Evolutionary conservation across 257 asterid genomes (phyloP).

Genomic region (Penstemon barbatus): DNA sequence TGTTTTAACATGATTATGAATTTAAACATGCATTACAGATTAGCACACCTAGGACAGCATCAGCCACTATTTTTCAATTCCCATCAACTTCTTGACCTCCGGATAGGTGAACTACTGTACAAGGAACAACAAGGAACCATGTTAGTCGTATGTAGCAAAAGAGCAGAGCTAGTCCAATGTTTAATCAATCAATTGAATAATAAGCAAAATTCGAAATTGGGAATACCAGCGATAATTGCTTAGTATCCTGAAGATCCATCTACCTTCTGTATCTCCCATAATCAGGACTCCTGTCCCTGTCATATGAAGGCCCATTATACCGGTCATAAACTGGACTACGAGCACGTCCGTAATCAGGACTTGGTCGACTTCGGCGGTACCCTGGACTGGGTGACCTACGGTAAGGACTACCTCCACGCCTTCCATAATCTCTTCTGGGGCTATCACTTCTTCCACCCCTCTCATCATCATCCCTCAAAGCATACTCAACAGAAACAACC

Average conservation of each 20-base stretch:
- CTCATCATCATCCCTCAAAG: slow-evolving; percentile 87
- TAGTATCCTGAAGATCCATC: neutral
- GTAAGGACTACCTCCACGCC: slow-evolving; percentile 57
- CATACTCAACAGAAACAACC: slow-evolving; percentile 92
- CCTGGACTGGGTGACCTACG: slow-evolving; percentile 74
- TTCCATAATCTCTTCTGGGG: slow-evolving; percentile 62
- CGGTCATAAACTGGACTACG: slow-evolving; percentile 70
- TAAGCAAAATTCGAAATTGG: neutral
- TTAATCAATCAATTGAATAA: neutral
- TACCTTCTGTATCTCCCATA: slow-evolving; percentile 72
- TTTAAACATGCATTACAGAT: slow-evolving; percentile 25
- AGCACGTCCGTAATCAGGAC: slow-evolving; percentile 80
- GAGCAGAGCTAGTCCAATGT: neutral
- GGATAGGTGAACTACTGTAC: slow-evolving; percentile 55
- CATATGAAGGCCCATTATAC: slow-evolving; percentile 56
- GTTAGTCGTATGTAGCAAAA: neutral
- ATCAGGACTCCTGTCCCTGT: slow-evolving; percentile 66
- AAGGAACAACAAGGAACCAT: slow-evolving; percentile 13
- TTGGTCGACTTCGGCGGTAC: slow-evolving; percentile 56
- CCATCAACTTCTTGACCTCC: slow-evolving; percentile 48
- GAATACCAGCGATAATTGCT: slow-evolving; percentile 13
- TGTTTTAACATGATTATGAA: neutral
- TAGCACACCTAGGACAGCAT: neutral
- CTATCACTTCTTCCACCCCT: slow-evolving; percentile 56
- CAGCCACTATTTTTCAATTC: neutral